phyloP scores from a whole-genome alignment of 768 basidiomycete genomes.

The Termitomyces sp. region DNA sequence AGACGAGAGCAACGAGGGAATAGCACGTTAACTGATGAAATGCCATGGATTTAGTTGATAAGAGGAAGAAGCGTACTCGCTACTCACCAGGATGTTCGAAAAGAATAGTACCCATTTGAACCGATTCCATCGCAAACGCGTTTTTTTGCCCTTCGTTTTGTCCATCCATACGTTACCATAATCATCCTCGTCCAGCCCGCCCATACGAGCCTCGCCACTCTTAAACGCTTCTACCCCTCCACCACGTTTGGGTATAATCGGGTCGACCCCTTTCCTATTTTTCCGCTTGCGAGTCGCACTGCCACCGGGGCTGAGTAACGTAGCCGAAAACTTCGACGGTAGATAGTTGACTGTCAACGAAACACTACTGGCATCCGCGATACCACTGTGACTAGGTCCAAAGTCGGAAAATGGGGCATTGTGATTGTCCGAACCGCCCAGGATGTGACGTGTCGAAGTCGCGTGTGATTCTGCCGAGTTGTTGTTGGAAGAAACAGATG shows the following conservation, averaged over 20 bases:
- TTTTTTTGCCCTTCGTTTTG: slow-evolving; percentile 27
- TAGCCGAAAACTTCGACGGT: slow-evolving; percentile 54
- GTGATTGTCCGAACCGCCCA: slow-evolving; percentile 27
- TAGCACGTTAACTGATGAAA: slow-evolving; percentile 41
- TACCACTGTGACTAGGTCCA: neutral
- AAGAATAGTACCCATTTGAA: slow-evolving; percentile 82
- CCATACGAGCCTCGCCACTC: slow-evolving; percentile 36
- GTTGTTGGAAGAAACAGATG: slow-evolving; percentile 30
- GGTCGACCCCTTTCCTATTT: slow-evolving; percentile 16
- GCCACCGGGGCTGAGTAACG: slow-evolving; percentile 32
- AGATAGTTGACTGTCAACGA: slow-evolving; percentile 50
- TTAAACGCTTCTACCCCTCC: slow-evolving; percentile 56
- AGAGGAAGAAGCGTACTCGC: slow-evolving; percentile 17
- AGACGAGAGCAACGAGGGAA: slow-evolving; percentile 53
- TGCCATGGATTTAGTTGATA: neutral
- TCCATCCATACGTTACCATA: slow-evolving; percentile 28
- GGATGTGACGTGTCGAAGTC: slow-evolving; percentile 44
- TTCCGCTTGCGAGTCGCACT: slow-evolving; percentile 18
- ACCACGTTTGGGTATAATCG: slow-evolving; percentile 48
- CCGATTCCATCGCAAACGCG: slow-evolving; percentile 63
- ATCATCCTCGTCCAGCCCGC: slow-evolving; percentile 36
- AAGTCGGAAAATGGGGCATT: slow-evolving; percentile 30
- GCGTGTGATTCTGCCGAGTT: slow-evolving; percentile 40
- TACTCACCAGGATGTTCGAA: slow-evolving; percentile 46
- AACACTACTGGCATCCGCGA: slow-evolving; percentile 14